These are phyloP conservation scores for Xylaria sp. DNA, from an alignment of 2,329 filamentous ascomycete species.

Conservation along the genomic window DNA sequence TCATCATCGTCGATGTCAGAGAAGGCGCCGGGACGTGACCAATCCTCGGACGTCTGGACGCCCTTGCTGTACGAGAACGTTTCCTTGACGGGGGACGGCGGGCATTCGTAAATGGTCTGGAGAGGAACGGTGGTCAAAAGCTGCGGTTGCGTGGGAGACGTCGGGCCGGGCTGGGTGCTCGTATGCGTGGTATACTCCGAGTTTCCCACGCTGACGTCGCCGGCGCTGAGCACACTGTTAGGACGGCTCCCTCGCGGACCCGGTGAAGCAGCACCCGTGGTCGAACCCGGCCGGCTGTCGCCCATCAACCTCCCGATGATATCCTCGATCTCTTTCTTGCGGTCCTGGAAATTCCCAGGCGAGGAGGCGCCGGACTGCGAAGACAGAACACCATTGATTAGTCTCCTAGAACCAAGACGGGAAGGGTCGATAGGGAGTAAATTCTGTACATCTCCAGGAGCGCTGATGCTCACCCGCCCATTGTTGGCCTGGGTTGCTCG, in stretches of 20 bases:
- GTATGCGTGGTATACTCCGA: conserved; percentile 53
- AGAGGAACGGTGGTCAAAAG: conserved; percentile 68
- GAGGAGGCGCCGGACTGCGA: conserved; percentile 61
- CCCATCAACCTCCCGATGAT: conserved; percentile 80
- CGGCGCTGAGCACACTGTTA: conserved; percentile 78
- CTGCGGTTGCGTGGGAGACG: conserved; percentile 48
- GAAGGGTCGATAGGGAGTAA: conserved; percentile 4
- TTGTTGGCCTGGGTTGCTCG: conserved; percentile 70
- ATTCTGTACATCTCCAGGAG: conserved; percentile 62
- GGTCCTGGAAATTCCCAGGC: conserved; percentile 62
- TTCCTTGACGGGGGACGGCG: conserved; percentile 71
- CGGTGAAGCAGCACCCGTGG: conserved; percentile 62
- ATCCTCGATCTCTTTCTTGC: conserved; percentile 73
- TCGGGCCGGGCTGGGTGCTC: conserved; percentile 35
- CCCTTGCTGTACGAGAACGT: conserved; percentile 95
- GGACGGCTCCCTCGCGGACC: conserved; percentile 67
- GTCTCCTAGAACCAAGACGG: conserved; percentile 3
- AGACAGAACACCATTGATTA: conserved; percentile 19
- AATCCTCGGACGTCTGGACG: conserved; percentile 81
- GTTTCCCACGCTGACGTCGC: conserved; percentile 71
- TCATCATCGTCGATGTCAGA: conserved; percentile 61
- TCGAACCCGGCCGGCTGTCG: conserved; percentile 67
- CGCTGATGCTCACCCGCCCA: conserved; percentile 62
- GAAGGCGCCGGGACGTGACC: conserved; percentile 52
- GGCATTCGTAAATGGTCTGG: conserved; percentile 74